Evolutionary conservation across 257 asterid species (phyloP).

Genomic region (Solanum arcanum): DNA sequence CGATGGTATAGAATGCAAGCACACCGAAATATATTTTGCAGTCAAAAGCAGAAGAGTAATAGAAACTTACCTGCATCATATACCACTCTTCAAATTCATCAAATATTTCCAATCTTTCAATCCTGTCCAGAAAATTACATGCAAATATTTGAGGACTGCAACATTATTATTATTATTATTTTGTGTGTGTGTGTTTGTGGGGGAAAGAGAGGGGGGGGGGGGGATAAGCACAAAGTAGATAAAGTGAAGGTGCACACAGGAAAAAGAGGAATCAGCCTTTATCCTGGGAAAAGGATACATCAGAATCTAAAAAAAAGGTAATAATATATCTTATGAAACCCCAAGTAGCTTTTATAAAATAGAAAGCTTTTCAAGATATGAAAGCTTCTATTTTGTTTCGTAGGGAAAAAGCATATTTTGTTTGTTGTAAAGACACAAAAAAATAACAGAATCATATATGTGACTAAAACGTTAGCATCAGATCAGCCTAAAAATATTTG

Average conservation of each 20-base stretch:
- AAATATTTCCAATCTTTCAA: constrained; percentile 79
- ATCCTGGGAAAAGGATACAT: constrained; percentile 6
- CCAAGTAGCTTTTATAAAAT: background rate
- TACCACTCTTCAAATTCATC: constrained; percentile 70
- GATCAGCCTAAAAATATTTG: background rate
- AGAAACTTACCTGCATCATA: constrained; percentile 93
- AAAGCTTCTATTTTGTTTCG: background rate
- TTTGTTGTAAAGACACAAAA: background rate
- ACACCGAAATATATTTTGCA: background rate
- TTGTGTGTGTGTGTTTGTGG: fast-evolving
- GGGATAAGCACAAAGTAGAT: background rate
- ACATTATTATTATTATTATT: too few relatives aligned
- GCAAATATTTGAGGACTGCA: constrained; percentile 7
- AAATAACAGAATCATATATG: background rate
- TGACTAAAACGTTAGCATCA: background rate
- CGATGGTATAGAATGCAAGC: background rate
- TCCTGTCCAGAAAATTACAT: constrained; percentile 41
- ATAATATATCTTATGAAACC: background rate
- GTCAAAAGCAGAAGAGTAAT: background rate
- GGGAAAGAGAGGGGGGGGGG: background rate
- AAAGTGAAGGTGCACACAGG: constrained; percentile 11
- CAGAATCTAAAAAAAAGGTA: background rate
- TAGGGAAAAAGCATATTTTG: background rate
- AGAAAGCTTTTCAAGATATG: background rate
- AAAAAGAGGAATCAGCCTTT: constrained; percentile 3